Conservation (phyloP, 2,329 filamentous ascomycete species). For the Dryadomyces quercus-mongolicae region DNA sequence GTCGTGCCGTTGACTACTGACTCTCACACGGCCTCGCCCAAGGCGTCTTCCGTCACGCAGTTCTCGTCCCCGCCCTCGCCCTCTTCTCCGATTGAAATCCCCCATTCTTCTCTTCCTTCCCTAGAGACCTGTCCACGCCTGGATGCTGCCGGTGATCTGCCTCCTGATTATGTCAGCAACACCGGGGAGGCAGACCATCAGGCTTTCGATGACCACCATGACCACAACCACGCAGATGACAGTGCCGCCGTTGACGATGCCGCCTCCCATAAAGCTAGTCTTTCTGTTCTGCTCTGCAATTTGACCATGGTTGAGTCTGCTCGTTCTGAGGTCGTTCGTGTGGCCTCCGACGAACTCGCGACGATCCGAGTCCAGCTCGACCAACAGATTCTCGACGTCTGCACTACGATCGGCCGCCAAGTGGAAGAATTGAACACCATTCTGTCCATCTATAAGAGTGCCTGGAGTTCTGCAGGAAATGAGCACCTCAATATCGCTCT, state of each 20-base stretch:
- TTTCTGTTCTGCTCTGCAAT: background rate
- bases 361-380: background rate
- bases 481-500: background rate
- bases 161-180: background rate
- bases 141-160: background rate
- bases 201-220: background rate
- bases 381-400: background rate
- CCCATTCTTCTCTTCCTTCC: background rate
- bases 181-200: background rate
- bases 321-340: background rate
- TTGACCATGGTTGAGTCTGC: background rate
- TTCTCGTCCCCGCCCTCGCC: background rate
- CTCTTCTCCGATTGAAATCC: background rate
- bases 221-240: background rate
- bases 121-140: background rate
- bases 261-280: background rate
- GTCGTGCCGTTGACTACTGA: background rate
- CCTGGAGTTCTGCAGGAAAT: background rate
- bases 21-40: too few species aligned
- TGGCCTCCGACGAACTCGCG: background rate
- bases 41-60: background rate
- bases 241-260: background rate
- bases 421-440: background rate
- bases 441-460: background rate
- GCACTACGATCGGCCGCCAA: background rate